phyloP scores from a whole-genome alignment of 768 basidiomycete species.

The Lactifluus pinguis region DNA sequence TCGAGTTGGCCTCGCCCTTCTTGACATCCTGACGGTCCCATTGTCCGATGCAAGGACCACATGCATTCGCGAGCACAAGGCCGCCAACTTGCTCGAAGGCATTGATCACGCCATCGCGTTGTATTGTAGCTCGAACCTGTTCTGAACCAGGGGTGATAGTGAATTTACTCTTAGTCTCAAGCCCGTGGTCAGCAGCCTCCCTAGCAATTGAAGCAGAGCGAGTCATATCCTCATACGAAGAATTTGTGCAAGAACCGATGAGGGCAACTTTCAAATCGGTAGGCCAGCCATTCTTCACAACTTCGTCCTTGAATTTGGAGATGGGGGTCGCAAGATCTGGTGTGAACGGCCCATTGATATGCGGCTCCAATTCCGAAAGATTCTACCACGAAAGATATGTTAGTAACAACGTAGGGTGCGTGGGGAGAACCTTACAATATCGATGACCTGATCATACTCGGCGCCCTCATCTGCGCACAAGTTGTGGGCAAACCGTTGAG shows the following conservation, averaged over 20 bases:
- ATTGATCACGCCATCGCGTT: conserved; percentile 87
- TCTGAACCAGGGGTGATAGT: conserved; percentile 98
- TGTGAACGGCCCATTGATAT: conserved; percentile 99
- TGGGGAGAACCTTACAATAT: conserved; percentile 53
- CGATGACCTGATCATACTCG: conserved; percentile 90
- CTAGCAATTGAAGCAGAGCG: conserved; percentile 91
- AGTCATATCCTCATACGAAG: conserved; percentile 99
- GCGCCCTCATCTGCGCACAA: conserved; percentile 77
- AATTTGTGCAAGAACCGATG: conserved; percentile 99
- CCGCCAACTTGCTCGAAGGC: conserved; percentile 85
- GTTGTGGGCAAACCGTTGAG: conserved; percentile 84
- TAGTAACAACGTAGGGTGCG: neutral
- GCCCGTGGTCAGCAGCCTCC: conserved; percentile 82
- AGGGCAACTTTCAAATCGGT: conserved; percentile 93
- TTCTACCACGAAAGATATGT: conserved; percentile 41
- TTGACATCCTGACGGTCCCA: conserved; percentile 97
- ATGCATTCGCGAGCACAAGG: conserved; percentile 93
- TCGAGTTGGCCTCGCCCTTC: conserved; percentile 96
- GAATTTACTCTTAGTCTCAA: conserved; percentile 86
- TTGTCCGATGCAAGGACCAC: conserved; percentile 98
- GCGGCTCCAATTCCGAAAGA: conserved; percentile 94
- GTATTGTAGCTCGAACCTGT: conserved; percentile 96
- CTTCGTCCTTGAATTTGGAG: conserved; percentile 86
- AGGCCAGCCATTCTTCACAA: conserved; percentile 95
- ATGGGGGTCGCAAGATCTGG: conserved; percentile 98